Evolutionary conservation across 768 basidiomycete genomes (phyloP).

Genomic region (Suillus alpinus): DNA sequence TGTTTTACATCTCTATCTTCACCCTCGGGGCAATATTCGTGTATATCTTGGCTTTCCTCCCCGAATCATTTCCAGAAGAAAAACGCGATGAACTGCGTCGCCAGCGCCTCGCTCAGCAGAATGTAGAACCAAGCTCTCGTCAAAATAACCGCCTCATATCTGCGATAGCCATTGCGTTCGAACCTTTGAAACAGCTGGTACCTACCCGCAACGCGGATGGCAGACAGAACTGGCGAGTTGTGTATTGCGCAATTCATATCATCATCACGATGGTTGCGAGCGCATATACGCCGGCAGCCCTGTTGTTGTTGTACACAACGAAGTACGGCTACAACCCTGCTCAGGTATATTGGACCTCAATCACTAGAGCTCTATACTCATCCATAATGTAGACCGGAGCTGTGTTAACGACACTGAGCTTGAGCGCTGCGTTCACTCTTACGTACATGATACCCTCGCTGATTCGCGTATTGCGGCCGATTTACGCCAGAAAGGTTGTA

Average conservation of each 20-base stretch:
- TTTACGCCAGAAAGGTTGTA: constrained; percentile 13
- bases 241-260: constrained; percentile 26
- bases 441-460: constrained; percentile 19
- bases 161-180: constrained; percentile 13
- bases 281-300: constrained; percentile 12
- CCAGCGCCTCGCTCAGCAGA: constrained; percentile 2
- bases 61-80: constrained; percentile 29
- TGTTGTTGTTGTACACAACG: constrained; percentile 25
- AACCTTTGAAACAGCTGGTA: constrained; percentile 22
- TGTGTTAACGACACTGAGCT: constrained; percentile 17
- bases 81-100: constrained; percentile 17
- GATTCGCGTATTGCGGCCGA: constrained; percentile 24
- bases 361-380: background rate
- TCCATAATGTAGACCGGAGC: constrained; percentile 23
- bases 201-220: constrained; percentile 18
- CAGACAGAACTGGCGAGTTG: constrained; percentile 27
- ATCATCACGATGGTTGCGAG: constrained; percentile 19
- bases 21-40: constrained; percentile 17
- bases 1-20: constrained; percentile 17
- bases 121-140: background rate
- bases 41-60: constrained; percentile 23
- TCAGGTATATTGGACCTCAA: constrained; percentile 14
- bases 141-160: background rate
- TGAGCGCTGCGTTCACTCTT: constrained; percentile 18
- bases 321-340: constrained; percentile 26